phyloP scores from a whole-genome alignment of 306 rosid genomes.

The Cucumis sativus region Cucumber_9930_V3 NC_026656.2:8911501-8912000 shows the following conservation, averaged over 20 bases:
- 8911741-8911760: constrained; percentile 30
- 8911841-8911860: not conserved
- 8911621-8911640: constrained; percentile 29
- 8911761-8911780: not conserved
- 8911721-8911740: constrained; percentile 59
- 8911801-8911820: not conserved
- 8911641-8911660: constrained; percentile 36
- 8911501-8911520: not conserved
- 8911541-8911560: constrained; percentile 72
- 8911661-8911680: constrained; percentile 66
- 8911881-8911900: not conserved
- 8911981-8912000: not conserved
- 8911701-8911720: constrained; percentile 52
- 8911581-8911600: constrained; percentile 62
- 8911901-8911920: not conserved
- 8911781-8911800: not conserved
- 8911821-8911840: not conserved
- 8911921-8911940: not conserved
- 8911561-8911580: constrained; percentile 68
- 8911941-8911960: not conserved
- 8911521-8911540: constrained; percentile 72
- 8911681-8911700: constrained; percentile 72
- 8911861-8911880: not conserved
- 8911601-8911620: constrained; percentile 56
- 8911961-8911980: not conserved